Conservation (phyloP, 768 basidiomycete species). For the Cystobasidium onofrii region DNA sequence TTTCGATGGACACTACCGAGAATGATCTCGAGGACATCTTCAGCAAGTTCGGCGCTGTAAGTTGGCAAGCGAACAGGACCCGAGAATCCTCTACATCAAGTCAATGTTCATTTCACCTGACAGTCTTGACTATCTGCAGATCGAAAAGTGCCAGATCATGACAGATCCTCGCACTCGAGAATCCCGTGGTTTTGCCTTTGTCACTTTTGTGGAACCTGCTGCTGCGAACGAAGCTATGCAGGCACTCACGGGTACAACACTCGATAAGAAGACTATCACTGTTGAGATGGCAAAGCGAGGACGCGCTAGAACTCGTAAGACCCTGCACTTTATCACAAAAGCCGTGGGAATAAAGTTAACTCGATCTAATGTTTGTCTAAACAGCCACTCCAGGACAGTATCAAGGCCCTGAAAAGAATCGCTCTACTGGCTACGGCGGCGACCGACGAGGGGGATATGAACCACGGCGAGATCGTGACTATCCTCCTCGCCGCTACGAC, state of each 20-base stretch:
- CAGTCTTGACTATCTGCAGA: conserved; percentile 48
- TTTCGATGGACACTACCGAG: conserved; percentile 62
- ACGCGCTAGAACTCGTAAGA: conserved; percentile 24
- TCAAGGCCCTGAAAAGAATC: conserved; percentile 74
- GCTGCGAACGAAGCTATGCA: conserved; percentile 88
- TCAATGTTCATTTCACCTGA: conserved; percentile 6
- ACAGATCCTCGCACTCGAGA: conserved; percentile 60
- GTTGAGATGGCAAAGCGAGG: conserved; percentile 59
- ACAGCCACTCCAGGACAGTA: conserved; percentile 82
- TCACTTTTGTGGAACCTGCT: conserved; percentile 70
- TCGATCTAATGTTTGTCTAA: no score
- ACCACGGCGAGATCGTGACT: conserved; percentile 6
- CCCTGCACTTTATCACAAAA: not conserved
- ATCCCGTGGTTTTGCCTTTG: conserved; percentile 82
- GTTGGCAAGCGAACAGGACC: conserved; percentile 43
- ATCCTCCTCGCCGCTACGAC: conserved; percentile 22
- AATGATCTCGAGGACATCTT: conserved; percentile 82
- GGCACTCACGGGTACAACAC: conserved; percentile 68
- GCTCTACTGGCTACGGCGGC: conserved; percentile 29
- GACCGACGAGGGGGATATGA: conserved; percentile 28
- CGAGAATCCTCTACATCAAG: not conserved
- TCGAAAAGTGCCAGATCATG: conserved; percentile 59
- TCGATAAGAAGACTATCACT: conserved; percentile 76
- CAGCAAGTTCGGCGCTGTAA: conserved; percentile 73
- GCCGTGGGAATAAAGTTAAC: no score